phyloP scores from a whole-genome alignment of 768 basidiomycete genomes.

The Termitomyces heimii region DNA sequence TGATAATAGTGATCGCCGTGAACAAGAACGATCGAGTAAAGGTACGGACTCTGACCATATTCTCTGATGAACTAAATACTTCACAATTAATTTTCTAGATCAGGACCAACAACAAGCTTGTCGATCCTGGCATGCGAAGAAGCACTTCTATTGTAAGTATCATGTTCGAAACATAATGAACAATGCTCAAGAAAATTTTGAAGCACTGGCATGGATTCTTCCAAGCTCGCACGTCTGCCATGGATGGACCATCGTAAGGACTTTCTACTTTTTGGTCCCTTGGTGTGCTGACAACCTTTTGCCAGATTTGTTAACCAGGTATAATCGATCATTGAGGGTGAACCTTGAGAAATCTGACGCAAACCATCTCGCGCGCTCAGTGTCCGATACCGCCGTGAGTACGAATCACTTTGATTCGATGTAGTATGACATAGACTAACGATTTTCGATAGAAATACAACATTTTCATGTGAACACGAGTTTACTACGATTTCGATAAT shows the following conservation, averaged over 20 bases:
- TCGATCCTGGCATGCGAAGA: constrained; percentile 17
- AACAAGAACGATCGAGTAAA: background rate
- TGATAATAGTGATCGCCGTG: background rate
- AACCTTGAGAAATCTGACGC: background rate
- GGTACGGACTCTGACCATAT: background rate
- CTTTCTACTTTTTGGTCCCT: background rate
- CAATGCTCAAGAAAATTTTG: background rate
- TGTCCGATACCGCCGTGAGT: constrained; percentile 32
- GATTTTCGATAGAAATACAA: constrained; percentile 15
- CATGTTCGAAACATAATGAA: background rate
- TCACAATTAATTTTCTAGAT: background rate
- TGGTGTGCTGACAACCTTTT: background rate
- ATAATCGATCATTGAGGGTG: background rate
- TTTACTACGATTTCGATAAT: background rate
- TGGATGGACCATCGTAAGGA: constrained; percentile 28
- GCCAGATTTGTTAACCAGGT: constrained; percentile 36
- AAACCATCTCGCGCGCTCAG: background rate
- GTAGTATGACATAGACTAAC: background rate
- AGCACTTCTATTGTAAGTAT: constrained; percentile 19
- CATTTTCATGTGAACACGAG: constrained; percentile 14
- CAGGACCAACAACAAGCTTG: constrained; percentile 12
- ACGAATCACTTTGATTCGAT: background rate
- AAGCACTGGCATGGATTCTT: constrained; percentile 31
- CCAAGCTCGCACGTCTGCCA: constrained; percentile 26
- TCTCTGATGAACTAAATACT: background rate